Evolutionary conservation across 2,329 filamentous ascomycete species (phyloP).

Genomic region (Fusarium algeriense): DNA sequence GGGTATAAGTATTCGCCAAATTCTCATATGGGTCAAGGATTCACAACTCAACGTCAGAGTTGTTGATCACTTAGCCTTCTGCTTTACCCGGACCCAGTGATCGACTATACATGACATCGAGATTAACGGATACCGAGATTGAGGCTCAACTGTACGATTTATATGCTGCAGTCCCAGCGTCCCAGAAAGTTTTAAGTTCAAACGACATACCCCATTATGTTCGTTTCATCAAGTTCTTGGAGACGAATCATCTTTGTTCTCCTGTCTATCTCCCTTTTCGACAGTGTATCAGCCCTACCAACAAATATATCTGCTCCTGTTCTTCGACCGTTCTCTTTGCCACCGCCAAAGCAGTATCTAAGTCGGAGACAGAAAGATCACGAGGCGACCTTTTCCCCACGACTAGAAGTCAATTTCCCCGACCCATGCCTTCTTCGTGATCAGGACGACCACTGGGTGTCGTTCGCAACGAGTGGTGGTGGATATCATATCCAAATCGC

Average conservation of each 20-base stretch:
- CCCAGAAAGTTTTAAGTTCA: background rate
- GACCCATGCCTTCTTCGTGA: constrained; percentile 66
- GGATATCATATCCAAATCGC: constrained; percentile 67
- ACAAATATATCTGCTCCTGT: background rate
- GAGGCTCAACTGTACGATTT: constrained; percentile 34
- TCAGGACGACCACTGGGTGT: constrained; percentile 64
- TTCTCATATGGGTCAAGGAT: constrained; percentile 25
- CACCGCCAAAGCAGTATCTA: constrained; percentile 20
- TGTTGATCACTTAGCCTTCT: constrained; percentile 32
- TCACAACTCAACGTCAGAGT: constrained; percentile 37
- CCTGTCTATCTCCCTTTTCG: constrained; percentile 15
- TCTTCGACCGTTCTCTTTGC: constrained; percentile 10
- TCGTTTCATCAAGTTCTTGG: constrained; percentile 17
- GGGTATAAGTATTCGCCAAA: background rate
- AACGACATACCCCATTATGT: constrained; percentile 27
- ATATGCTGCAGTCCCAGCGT: constrained; percentile 15
- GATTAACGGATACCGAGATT: constrained; percentile 38
- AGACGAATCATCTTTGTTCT: constrained; percentile 8
- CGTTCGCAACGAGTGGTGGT: constrained; percentile 67
- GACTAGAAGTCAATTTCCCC: constrained; percentile 60
- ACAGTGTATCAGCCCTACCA: constrained; percentile 16
- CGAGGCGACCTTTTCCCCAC: constrained; percentile 19
- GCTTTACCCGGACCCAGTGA: constrained; percentile 29
- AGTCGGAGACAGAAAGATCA: constrained; percentile 26
- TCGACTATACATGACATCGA: constrained; percentile 38